Base-by-base conservation (phyloP, 371 early-diverging fungal genomes). In the Lichtheimia ramosa region DNA sequence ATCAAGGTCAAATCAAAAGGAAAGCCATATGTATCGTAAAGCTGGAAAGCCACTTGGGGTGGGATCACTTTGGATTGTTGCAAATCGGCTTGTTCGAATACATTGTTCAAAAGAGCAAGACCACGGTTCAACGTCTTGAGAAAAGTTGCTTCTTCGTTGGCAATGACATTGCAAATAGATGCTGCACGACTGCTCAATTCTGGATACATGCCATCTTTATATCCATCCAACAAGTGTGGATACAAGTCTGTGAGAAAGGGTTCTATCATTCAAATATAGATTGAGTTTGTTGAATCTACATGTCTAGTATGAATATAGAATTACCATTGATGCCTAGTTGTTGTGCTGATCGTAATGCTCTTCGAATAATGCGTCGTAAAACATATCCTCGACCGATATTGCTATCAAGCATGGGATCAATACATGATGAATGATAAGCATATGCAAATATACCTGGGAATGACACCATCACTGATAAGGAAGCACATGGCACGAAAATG, bases 341-440 rank as follows among this genome's bases (percentile, higher is more conserved):
- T 21, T 81, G 77, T 3, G 89, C 91, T 3, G 89, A 87, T 12
- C 91, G 77, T 43, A 87, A 72, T 0, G 90, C 91, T 25, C 92
- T 81, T 24, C 92, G 83, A 42, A 92, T 87, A 42, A 92, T 89
- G 42, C 90, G 80, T 56, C 92, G 81, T 51, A 92, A 71, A 0
- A 92, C 90, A 69, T 92, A 92, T 0, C 91, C 92, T 50, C 92
- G 81, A 5, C 90, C 90, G 3, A 84, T 75, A 62, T 87, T 89
- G 54, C 86, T 85, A 51, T 21, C 2, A 27, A 58, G 2, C 0
- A 1, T 34, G 6, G 34, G 5, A 34, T 34, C 10, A 34, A 34
- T 10, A 34, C 7, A 8, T 34, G 34, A 2, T 34, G 10, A 34
- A 8, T 6, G 6, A 34, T 5, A 34, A 8, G 6, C 34, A 34